Percentiles rank a stretch among this genome's conserved stretches.
These are phyloP conservation scores for Pythium monospermum DNA, from an alignment of 352 stramenopile genomes.

Conservation along the genomic window DNA sequence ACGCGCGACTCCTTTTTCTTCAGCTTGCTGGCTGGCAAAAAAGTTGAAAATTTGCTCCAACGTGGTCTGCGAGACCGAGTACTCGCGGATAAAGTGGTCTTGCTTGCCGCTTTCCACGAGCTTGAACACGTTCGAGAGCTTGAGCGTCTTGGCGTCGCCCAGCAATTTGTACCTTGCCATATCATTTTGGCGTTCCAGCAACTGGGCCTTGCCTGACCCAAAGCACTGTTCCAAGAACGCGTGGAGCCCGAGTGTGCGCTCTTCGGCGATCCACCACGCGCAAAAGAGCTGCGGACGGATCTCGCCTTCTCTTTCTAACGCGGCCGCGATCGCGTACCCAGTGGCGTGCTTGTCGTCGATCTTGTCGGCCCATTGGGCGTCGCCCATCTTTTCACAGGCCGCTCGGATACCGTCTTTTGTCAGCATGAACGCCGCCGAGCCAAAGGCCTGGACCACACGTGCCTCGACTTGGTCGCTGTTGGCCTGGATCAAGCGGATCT, in stretches of 20 bases:
- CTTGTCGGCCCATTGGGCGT: slow-evolving; percentile 30
- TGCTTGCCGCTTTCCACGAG: slow-evolving; percentile 43
- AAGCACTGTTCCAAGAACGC: slow-evolving; percentile 21
- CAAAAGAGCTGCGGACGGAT: slow-evolving; percentile 40
- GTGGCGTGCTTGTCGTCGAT: slow-evolving; percentile 54
- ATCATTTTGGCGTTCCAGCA: slow-evolving; percentile 37
- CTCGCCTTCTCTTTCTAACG: slow-evolving; percentile 43
- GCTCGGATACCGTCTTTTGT: slow-evolving; percentile 28
- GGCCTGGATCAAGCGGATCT: slow-evolving; percentile 45
- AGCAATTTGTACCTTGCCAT: slow-evolving; percentile 27
- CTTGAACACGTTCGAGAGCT: slow-evolving; percentile 40
- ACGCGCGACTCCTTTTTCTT: slow-evolving; percentile 27
- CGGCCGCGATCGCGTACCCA: slow-evolving; percentile 52
- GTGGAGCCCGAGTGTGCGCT: slow-evolving; percentile 29
- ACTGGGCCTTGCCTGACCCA: slow-evolving; percentile 7
- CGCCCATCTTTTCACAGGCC: slow-evolving; percentile 40
- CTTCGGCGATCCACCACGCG: slow-evolving; percentile 67
- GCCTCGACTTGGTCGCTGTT: slow-evolving; percentile 31
- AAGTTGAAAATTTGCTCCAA: slow-evolving; percentile 77
- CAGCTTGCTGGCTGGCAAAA: slow-evolving; percentile 56
- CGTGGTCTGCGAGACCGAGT: slow-evolving; percentile 59
- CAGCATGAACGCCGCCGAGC: slow-evolving; percentile 1
- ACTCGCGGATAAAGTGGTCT: slow-evolving; percentile 47
- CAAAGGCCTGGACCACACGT: neutral
- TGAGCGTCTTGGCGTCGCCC: slow-evolving; percentile 24